Evolutionary conservation across 2,329 filamentous ascomycete species (phyloP).

Genomic region (Pseudopyrenochaeta lycopersici): DNA sequence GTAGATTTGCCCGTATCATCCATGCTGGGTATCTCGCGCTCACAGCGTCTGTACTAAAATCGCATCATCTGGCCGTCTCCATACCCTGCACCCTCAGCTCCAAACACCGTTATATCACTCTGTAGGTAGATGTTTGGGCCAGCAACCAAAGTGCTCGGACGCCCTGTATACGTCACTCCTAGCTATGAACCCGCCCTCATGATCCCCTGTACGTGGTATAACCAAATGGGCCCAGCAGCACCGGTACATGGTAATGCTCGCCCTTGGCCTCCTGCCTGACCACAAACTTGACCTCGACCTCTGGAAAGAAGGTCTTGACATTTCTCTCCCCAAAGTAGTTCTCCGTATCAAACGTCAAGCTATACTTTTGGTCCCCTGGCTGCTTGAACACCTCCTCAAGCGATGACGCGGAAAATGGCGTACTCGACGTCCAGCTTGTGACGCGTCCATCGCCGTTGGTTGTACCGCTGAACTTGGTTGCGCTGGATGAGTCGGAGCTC

Average conservation of each 20-base stretch:
- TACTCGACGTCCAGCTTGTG: conserved; percentile 69
- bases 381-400: conserved; percentile 46
- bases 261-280: conserved; percentile 55
- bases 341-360: conserved; percentile 76
- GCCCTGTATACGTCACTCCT: too few relatives aligned
- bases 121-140: too few relatives aligned
- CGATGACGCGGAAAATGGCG: conserved; percentile 51
- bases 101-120: background rate
- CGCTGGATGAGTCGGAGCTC: conserved; percentile 10
- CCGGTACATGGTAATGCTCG: conserved; percentile 81
- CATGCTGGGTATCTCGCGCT: too few relatives aligned
- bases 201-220: conserved; percentile 81
- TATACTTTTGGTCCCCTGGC: conserved; percentile 66
- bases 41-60: too few relatives aligned
- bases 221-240: conserved; percentile 79
- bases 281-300: conserved; percentile 64
- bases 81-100: background rate
- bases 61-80: background rate
- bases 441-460: conserved; percentile 83
- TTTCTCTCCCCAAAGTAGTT: conserved; percentile 71
- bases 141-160: too few relatives aligned
- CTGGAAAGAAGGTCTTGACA: conserved; percentile 64
- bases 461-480: conserved; percentile 61
- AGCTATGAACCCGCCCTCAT: conserved; percentile 22
- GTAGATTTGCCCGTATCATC: too few relatives aligned